Percentiles rank a stretch among this genome's conserved stretches.
phyloP scores from a whole-genome alignment of 768 basidiomycete species.

The Daedalea quercina region DNA sequence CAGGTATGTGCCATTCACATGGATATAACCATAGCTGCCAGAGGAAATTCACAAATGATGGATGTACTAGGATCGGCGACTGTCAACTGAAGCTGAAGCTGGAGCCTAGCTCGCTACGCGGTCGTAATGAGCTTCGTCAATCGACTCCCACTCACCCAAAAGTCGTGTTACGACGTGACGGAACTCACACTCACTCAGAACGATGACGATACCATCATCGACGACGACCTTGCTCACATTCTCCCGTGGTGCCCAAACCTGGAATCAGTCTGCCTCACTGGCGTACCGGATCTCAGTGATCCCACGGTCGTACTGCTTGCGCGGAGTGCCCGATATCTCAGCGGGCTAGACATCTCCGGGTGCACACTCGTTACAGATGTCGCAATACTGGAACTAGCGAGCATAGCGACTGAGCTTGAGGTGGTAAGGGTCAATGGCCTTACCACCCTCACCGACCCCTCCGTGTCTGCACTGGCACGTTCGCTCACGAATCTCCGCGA shows the following conservation, averaged over 20 bases:
- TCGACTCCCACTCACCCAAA: slow-evolving; percentile 50
- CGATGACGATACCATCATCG: slow-evolving; percentile 35
- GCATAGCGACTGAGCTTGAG: slow-evolving; percentile 59
- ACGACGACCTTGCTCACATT: slow-evolving; percentile 53
- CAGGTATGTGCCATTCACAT: too few species aligned
- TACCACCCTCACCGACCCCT: slow-evolving; percentile 51
- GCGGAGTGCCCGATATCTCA: slow-evolving; percentile 53
- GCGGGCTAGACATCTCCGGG: slow-evolving; percentile 69
- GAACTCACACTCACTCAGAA: slow-evolving; percentile 47
- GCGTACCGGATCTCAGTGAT: slow-evolving; percentile 64
- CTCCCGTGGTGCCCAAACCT: slow-evolving; percentile 58
- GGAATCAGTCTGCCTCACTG: slow-evolving; percentile 61
- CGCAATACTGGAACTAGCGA: slow-evolving; percentile 67
- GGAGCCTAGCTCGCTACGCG: too few species aligned
- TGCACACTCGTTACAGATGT: slow-evolving; percentile 74
- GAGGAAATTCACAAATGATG: too few species aligned
- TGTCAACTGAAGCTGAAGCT: too few species aligned
- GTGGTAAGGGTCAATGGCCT: slow-evolving; percentile 72
- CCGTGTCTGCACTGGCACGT: slow-evolving; percentile 65
- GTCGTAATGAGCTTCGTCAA: slow-evolving; percentile 52
- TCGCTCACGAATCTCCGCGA: slow-evolving; percentile 75
- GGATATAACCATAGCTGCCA: too few species aligned
- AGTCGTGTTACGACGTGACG: slow-evolving; percentile 52
- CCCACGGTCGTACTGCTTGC: slow-evolving; percentile 61
- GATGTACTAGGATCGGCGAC: too few species aligned